A percentile compares a stretch with the other conserved stretches of the same genome.
These are phyloP conservation scores for Rhodamnia rubescens DNA, from an alignment of 345 rosid genomes.

Conservation along the genomic window DNA sequence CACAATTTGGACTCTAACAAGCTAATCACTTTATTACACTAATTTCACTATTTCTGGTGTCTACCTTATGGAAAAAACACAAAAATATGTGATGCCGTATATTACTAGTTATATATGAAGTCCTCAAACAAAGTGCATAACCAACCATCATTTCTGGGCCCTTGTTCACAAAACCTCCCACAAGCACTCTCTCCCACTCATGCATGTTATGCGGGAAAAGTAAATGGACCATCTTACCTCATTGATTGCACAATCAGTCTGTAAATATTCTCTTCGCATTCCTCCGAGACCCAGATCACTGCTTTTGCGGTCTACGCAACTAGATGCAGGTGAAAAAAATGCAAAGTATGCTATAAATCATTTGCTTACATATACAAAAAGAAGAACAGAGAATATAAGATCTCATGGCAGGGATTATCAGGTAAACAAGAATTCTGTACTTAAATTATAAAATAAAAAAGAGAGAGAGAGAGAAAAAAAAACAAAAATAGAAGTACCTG, in stretches of 20 bases:
- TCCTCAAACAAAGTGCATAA: background rate
- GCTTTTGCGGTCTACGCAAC: conserved; percentile 94
- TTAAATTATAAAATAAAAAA: background rate
- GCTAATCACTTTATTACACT: background rate
- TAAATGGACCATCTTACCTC: conserved; percentile 28
- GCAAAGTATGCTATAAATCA: background rate
- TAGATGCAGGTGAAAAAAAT: conserved; percentile 11
- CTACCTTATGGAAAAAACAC: background rate
- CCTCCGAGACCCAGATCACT: conserved; percentile 92
- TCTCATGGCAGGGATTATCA: background rate
- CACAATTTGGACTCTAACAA: background rate
- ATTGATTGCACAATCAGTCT: conserved; percentile 88
- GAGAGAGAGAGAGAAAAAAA: background rate
- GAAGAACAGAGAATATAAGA: background rate
- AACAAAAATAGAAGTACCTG: conserved; percentile 29
- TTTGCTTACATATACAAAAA: background rate
- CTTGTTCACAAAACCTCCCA: background rate
- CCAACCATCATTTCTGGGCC: background rate
- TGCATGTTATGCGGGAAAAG: background rate
- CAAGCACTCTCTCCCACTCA: background rate
- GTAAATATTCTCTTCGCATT: conserved; percentile 72
- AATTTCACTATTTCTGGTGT: background rate
- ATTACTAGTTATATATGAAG: background rate
- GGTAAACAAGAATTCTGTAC: background rate
- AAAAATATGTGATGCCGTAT: background rate